Evolutionary conservation across 164 flowering plant species (phyloP), one percentile per base, ranked within the genome.

Genomic region (Magnolia changhungtana): DNA sequence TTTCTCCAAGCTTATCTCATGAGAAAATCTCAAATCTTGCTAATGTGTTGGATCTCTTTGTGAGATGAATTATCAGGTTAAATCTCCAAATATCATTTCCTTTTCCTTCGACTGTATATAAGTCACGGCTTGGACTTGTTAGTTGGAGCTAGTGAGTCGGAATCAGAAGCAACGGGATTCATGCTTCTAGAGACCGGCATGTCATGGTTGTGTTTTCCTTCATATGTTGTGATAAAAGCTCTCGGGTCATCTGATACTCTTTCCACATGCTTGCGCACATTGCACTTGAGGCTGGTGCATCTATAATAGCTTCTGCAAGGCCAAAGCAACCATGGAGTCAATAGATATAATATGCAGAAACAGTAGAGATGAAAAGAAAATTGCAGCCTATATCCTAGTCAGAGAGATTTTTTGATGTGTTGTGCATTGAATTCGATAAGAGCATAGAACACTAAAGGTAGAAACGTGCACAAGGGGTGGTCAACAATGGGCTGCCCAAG

Each of bases 181-280:
- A 83, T 61, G 72, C 45, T 83, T 81, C 78, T 84, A 52, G 75
- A 20, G 31, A 76, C 74, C 23, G 97, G 95, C 92, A 88, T 87
- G 20, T 84, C 93, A 78, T 96, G 99, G 83, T 90, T 94, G 72
- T 93, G 99, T 73, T 86, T 90, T 21, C 99, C 98, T 73, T 94
- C 98, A 58, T 93, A 96, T 16, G 98, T 96, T 51, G 99, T 90
- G 77, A 96, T 85, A 69, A 91, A 89, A 29, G 95, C 82, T 73
- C 58, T 81, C 19, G 99, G 97, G 81, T 91, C 97, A 71, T 92
- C 95, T 10, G 88, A 85, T 73, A 90, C 87, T 81, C 97, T 84
- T 80, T 96, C 99, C 1, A 92, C 98, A 79, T 91, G 88, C 82
- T 96, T 96, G 63, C 95, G 88, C 74, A 88, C 98, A 45, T 85